These are phyloP conservation scores for Ramaria sp. DNA, from an alignment of 768 basidiomycete species.

Conservation along the genomic window DNA sequence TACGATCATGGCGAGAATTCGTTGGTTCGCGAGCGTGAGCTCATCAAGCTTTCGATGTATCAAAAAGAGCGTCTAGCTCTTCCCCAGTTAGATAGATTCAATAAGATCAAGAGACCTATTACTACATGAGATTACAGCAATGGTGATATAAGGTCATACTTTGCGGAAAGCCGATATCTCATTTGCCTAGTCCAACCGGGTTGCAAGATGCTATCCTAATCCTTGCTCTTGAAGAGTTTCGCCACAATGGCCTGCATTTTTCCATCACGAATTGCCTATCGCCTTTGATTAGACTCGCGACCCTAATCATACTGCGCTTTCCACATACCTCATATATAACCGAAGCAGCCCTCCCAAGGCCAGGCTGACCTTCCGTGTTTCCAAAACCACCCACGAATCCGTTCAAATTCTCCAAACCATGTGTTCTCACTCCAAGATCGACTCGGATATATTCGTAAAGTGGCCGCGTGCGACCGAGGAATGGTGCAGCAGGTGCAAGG, in stretches of 20 bases:
- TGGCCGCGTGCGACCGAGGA: conserved; percentile 55
- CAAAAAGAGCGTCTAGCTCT: conserved; percentile 8
- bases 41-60: background rate
- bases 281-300: background rate
- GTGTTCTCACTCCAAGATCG: conserved; percentile 67
- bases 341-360: conserved; percentile 58
- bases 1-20: conserved; percentile 87
- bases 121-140: too few species aligned
- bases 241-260: conserved; percentile 50
- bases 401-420: conserved; percentile 59
- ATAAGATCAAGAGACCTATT: too few species aligned
- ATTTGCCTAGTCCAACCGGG: too few species aligned
- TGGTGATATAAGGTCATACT: too few species aligned
- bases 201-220: too few species aligned
- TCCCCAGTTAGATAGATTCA: too few species aligned
- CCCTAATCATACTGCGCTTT: background rate
- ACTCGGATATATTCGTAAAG: conserved; percentile 71
- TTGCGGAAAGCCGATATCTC: too few species aligned
- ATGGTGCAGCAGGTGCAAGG: conserved; percentile 51
- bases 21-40: conserved; percentile 56
- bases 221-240: conserved; percentile 28
- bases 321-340: conserved; percentile 60
- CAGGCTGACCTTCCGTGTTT: conserved; percentile 48
- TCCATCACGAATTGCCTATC: conserved; percentile 54
- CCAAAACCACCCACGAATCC: conserved; percentile 18